Conservation (phyloP, 306 rosid species). For the Trifolium fragiferum region DNA sequence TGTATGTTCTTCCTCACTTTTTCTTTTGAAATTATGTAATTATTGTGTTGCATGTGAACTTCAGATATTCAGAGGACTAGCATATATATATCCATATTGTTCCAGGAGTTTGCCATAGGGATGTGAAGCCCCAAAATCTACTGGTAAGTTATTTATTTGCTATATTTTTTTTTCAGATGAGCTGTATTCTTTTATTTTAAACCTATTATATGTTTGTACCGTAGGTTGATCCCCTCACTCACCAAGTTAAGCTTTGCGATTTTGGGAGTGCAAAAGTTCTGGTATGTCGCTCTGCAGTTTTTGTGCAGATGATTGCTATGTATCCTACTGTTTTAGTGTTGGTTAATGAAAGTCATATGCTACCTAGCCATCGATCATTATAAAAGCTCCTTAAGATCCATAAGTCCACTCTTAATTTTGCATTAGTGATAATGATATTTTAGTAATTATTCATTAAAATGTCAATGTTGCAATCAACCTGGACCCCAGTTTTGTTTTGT, state of each 20-base stretch:
- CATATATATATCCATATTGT: conserved; percentile 93
- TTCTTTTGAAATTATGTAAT: conserved; percentile 17
- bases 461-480: conserved; percentile 10
- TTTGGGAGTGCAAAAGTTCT: conserved; percentile 96
- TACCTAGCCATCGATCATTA: conserved; percentile 5
- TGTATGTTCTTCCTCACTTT: conserved; percentile 21
- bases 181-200: conserved; percentile 13
- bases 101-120: conserved; percentile 90
- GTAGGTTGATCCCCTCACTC: conserved; percentile 92
- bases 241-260: conserved; percentile 94
- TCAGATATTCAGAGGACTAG: conserved; percentile 91
- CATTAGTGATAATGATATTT: conserved; percentile 17
- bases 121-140: conserved; percentile 93
- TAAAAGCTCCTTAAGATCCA: conserved; percentile 32
- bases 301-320: conserved; percentile 9
- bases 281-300: conserved; percentile 56
- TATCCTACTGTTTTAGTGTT: conserved; percentile 10
- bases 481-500: neutral
- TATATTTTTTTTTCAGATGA: conserved; percentile 23
- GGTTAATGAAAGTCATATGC: neutral
- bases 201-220: conserved; percentile 28
- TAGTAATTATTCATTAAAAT: conserved; percentile 26
- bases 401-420: conserved; percentile 17
- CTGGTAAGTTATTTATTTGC: conserved; percentile 60
- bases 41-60: conserved; percentile 36